phyloP scores from a whole-genome alignment of 2,329 filamentous ascomycete genomes.

The Myriosclerotinia duriaeana region DNA sequence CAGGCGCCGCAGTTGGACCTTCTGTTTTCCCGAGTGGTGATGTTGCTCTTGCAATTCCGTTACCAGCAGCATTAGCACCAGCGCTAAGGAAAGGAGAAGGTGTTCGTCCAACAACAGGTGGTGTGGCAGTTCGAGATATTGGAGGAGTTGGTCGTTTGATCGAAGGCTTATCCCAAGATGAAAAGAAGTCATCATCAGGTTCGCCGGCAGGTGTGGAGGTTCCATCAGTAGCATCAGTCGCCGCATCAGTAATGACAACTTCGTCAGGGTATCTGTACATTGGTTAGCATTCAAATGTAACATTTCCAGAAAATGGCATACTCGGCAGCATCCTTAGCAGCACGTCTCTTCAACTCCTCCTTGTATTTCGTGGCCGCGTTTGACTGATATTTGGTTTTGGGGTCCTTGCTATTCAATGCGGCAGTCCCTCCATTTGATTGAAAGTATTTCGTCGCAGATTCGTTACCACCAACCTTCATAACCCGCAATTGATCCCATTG shows the following conservation, averaged over 20 bases:
- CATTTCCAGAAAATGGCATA: slow-evolving; percentile 47
- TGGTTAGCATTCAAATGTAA: slow-evolving; percentile 30
- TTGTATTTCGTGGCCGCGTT: slow-evolving; percentile 96
- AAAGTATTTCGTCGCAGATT: slow-evolving; percentile 97
- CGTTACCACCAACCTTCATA: slow-evolving; percentile 98
- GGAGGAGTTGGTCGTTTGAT: slow-evolving; percentile 97
- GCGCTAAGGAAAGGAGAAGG: slow-evolving; percentile 88
- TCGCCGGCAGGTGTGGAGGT: slow-evolving; percentile 78
- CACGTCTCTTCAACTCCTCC: slow-evolving; percentile 86
- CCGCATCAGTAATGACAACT: slow-evolving; percentile 77
- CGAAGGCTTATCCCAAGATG: slow-evolving; percentile 95
- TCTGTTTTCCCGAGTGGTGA: slow-evolving; percentile 74
- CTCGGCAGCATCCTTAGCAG: slow-evolving; percentile 80
- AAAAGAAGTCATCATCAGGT: slow-evolving; percentile 92
- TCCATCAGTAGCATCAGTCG: slow-evolving; percentile 59
- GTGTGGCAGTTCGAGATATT: slow-evolving; percentile 83
- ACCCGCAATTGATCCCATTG: slow-evolving; percentile 97
- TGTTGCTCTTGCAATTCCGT: slow-evolving; percentile 71
- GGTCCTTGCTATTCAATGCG: slow-evolving; percentile 91
- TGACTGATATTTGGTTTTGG: slow-evolving; percentile 95
- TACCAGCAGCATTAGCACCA: slow-evolving; percentile 63
- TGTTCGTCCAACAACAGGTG: slow-evolving; percentile 75
- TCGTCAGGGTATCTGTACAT: slow-evolving; percentile 73
- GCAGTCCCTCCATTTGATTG: slow-evolving; percentile 93
- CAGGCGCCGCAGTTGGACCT: slow-evolving; percentile 51